Evolutionary conservation across 768 basidiomycete species (phyloP).

Genomic region (Macrolepiota albuminosa): DNA sequence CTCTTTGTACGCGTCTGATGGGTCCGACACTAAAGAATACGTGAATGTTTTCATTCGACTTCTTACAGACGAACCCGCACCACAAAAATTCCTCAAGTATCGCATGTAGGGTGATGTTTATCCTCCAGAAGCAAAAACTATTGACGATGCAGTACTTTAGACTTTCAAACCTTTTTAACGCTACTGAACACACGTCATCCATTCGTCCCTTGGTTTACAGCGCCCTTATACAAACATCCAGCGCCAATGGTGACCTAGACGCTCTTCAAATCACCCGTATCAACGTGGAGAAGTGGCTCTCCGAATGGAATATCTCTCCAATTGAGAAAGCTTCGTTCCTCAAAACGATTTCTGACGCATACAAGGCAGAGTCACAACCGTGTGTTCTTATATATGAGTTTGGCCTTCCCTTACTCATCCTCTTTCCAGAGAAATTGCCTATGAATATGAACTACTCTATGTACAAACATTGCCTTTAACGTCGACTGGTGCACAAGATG

Average conservation of each 20-base stretch:
- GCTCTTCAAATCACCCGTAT: conserved; percentile 53
- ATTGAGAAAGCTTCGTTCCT: conserved; percentile 65
- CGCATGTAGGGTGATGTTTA: conserved; percentile 52
- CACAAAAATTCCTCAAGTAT: conserved; percentile 60
- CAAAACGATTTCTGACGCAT: conserved; percentile 57
- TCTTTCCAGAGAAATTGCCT: conserved; percentile 47
- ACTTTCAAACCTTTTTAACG: conserved; percentile 80
- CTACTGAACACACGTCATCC: conserved; percentile 59
- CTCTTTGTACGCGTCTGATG: conserved; percentile 48
- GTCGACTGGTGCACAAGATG: conserved; percentile 45
- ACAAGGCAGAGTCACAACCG: conserved; percentile 53
- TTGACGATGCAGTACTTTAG: conserved; percentile 31
- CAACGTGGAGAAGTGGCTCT: conserved; percentile 72
- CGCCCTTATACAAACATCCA: conserved; percentile 56
- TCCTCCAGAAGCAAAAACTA: neutral
- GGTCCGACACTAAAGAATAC: conserved; percentile 49
- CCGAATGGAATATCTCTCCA: conserved; percentile 65
- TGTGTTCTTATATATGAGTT: conserved; percentile 29
- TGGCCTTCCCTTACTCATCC: neutral
- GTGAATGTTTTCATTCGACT: conserved; percentile 49
- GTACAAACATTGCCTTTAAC: conserved; percentile 55
- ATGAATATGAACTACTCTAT: conserved; percentile 60
- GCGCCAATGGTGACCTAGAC: conserved; percentile 56
- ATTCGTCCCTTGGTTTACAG: conserved; percentile 61
- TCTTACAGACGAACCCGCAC: conserved; percentile 48